phyloP scores from a whole-genome alignment of 2,329 filamentous ascomycete genomes.

The Hypoxylon sp. region DNA sequence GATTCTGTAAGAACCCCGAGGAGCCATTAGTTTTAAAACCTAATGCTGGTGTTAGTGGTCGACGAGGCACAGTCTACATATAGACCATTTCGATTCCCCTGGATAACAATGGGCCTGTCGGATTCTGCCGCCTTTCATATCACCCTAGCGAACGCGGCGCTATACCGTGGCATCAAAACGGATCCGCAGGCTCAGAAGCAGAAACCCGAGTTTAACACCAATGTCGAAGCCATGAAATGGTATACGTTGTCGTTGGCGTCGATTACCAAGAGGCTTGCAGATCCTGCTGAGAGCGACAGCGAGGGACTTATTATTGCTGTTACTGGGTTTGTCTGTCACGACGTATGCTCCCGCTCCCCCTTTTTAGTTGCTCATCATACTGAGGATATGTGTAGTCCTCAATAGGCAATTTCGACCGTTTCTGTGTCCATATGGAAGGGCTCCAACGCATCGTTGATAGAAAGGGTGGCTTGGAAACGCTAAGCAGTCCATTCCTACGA shows the following conservation, averaged over 20 bases:
- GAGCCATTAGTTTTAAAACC: slow-evolving; percentile 1
- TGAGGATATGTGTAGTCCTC: slow-evolving; percentile 37
- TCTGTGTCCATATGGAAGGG: slow-evolving; percentile 48
- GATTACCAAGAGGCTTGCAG: slow-evolving; percentile 45
- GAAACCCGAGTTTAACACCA: slow-evolving; percentile 43
- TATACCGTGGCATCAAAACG: slow-evolving; percentile 37
- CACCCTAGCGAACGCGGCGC: slow-evolving; percentile 49
- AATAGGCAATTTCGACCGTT: slow-evolving; percentile 49
- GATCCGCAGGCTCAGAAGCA: slow-evolving; percentile 9
- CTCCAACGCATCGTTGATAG: slow-evolving; percentile 48
- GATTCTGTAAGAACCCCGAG: slow-evolving; percentile 43
- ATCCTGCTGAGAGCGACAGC: slow-evolving; percentile 37
- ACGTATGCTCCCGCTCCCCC: slow-evolving; percentile 36
- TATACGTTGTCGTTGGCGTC: slow-evolving; percentile 49
- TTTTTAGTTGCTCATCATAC: not conserved
- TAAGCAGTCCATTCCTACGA: slow-evolving; percentile 46
- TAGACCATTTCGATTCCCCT: slow-evolving; percentile 49
- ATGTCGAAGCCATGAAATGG: slow-evolving; percentile 48
- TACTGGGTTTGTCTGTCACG: slow-evolving; percentile 50
- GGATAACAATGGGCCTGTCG: slow-evolving; percentile 49
- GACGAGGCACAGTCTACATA: slow-evolving; percentile 43
- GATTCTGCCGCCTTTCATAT: slow-evolving; percentile 51
- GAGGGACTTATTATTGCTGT: slow-evolving; percentile 50
- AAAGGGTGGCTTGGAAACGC: slow-evolving; percentile 47
- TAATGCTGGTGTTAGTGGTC: slow-evolving; percentile 43